Percentiles rank a stretch among this genome's conserved stretches.
These are phyloP conservation scores for Porcisia deanei DNA, from an alignment of 208 protist genomes.

Conservation along the genomic window DNA sequence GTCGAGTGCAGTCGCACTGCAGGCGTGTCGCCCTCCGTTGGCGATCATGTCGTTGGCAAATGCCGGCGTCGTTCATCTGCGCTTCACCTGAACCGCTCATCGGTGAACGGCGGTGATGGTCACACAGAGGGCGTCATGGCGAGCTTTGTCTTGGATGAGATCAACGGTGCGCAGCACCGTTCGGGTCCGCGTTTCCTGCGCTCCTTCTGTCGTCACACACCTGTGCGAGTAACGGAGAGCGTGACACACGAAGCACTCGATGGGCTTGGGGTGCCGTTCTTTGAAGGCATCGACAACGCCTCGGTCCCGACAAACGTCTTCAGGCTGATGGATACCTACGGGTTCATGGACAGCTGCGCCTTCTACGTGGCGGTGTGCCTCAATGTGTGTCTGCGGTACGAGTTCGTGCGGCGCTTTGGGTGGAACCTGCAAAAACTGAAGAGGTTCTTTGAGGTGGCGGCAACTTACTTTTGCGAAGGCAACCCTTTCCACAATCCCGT, in stretches of 20 bases:
- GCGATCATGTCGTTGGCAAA: constrained; percentile 3
- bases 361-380: constrained; percentile 51
- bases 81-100: constrained; percentile 34
- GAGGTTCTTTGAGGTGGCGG: constrained; percentile 38
- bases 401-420: constrained; percentile 51
- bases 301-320: constrained; percentile 18
- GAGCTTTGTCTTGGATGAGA: constrained; percentile 32
- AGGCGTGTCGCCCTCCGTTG: constrained; percentile 14
- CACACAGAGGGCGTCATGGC: constrained; percentile 31
- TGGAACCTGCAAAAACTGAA: constrained; percentile 48
- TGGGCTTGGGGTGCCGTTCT: constrained; percentile 41
- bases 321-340: constrained; percentile 17
- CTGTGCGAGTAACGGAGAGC: constrained; percentile 32
- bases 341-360: constrained; percentile 7
- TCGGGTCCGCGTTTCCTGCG: constrained; percentile 49
- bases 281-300: constrained; percentile 40
- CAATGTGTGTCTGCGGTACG: constrained; percentile 73
- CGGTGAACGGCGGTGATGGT: constrained; percentile 29
- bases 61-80: constrained; percentile 21
- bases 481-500: constrained; percentile 81
- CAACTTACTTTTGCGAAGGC: constrained; percentile 46
- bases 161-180: background rate
- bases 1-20: constrained; percentile 18
- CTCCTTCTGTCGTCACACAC: constrained; percentile 41
- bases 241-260: constrained; percentile 35